These are phyloP conservation scores for Sicyos baderoa DNA, from an alignment of 306 rosid genomes.

Conservation along the genomic window DNA sequence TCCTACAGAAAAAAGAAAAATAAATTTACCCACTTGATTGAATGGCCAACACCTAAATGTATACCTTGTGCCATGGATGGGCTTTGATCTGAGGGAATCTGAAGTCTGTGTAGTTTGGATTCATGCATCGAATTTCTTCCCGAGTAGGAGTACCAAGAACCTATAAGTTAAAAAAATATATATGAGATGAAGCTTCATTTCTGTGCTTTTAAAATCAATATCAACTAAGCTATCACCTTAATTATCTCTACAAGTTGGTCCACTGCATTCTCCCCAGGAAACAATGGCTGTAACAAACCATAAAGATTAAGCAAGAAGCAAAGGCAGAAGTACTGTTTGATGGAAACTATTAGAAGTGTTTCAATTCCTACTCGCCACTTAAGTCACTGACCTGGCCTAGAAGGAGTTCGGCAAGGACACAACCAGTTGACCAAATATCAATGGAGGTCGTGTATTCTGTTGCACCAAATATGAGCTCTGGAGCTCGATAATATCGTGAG, in stretches of 20 bases:
- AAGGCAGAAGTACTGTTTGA: background rate
- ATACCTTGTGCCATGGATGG: constrained; percentile 86
- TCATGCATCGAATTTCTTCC: constrained; percentile 98
- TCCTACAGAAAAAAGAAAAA: background rate
- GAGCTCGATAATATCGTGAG: constrained; percentile 94
- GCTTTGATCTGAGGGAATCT: constrained; percentile 75
- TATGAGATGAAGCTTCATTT: constrained; percentile 2
- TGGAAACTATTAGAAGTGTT: background rate
- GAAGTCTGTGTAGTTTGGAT: constrained; percentile 78
- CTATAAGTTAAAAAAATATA: constrained; percentile 35
- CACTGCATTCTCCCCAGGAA: constrained; percentile 91
- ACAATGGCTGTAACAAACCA: constrained; percentile 55
- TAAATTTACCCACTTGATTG: background rate
- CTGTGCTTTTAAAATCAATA: background rate
- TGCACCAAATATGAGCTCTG: constrained; percentile 95
- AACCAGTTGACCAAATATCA: constrained; percentile 98
- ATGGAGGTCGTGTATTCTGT: constrained; percentile 87
- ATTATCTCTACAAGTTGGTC: constrained; percentile 98
- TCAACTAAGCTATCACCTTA: constrained; percentile 47
- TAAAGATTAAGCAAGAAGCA: background rate
- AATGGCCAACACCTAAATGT: constrained; percentile 12
- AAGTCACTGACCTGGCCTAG: constrained; percentile 66
- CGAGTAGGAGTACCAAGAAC: constrained; percentile 97
- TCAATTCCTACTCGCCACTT: background rate
- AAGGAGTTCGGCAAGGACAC: constrained; percentile 98